These are phyloP conservation scores for Rhododendron vialii DNA, from an alignment of 148 eudicot species.

Conservation along the genomic window DNA sequence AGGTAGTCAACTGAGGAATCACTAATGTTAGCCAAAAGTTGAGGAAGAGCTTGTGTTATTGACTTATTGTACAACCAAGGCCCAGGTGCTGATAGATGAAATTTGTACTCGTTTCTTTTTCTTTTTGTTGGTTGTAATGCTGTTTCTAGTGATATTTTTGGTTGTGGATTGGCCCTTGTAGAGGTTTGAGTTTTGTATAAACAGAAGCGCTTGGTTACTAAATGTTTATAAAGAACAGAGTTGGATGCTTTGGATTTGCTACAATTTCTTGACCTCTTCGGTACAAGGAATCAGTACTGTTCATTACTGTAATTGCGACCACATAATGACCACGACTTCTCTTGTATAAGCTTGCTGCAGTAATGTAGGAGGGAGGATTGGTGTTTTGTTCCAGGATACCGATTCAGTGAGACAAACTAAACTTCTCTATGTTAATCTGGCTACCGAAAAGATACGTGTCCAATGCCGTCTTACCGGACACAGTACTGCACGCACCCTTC, in stretches of 20 bases:
- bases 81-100: constrained; percentile 20
- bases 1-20: background rate
- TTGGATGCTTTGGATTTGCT: background rate
- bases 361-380: background rate
- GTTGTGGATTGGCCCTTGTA: constrained; percentile 19
- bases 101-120: constrained; percentile 1
- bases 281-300: background rate
- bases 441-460: background rate
- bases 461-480: background rate
- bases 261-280: background rate
- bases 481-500: too few species aligned
- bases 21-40: background rate
- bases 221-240: background rate
- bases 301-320: background rate
- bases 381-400: background rate
- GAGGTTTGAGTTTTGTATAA: constrained; percentile 31
- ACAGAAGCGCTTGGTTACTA: background rate
- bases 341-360: background rate
- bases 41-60: background rate
- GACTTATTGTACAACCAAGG: constrained; percentile 14
- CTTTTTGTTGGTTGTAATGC: constrained; percentile 23
- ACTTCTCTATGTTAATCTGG: background rate
- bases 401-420: too few species aligned
- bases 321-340: background rate
- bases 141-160: constrained; percentile 21